Conservation (phyloP, 495 filamentous ascomycete genomes). For the Podospora anserina region DNA sequence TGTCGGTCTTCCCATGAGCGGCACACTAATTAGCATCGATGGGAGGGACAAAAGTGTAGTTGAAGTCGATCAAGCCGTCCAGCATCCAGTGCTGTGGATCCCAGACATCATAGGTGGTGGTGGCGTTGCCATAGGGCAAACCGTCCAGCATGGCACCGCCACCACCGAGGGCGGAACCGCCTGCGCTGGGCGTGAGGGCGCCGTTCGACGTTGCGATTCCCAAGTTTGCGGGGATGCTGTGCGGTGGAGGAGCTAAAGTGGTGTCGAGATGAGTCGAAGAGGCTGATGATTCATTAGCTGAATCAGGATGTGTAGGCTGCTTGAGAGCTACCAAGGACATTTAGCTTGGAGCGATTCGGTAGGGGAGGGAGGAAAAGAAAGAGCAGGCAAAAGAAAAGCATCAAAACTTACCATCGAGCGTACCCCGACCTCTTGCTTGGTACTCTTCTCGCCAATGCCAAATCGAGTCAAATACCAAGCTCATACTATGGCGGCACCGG, state of each 20-base stretch:
- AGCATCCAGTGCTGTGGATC: constrained; percentile 90
- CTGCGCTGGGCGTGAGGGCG: constrained; percentile 44
- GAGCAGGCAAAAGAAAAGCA: constrained; percentile 15
- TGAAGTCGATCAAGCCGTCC: constrained; percentile 78
- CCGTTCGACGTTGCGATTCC: constrained; percentile 41
- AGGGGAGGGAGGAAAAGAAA: constrained; percentile 8
- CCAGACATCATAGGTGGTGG: constrained; percentile 76
- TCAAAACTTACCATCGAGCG: constrained; percentile 66
- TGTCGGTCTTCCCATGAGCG: neutral
- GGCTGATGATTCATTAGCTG: constrained; percentile 67
- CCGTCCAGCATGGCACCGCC: constrained; percentile 39
- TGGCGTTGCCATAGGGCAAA: constrained; percentile 51
- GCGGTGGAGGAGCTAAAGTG: constrained; percentile 47
- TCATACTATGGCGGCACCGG: constrained; percentile 88
- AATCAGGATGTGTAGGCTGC: constrained; percentile 83
- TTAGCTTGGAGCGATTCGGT: constrained; percentile 33
- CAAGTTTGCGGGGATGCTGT: constrained; percentile 31
- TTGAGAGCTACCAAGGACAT: constrained; percentile 61
- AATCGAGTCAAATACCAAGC: constrained; percentile 84
- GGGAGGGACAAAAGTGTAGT: constrained; percentile 55
- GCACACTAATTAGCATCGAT: constrained; percentile 45
- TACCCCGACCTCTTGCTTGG: constrained; percentile 69
- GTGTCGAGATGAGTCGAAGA: constrained; percentile 59
- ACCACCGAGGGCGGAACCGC: constrained; percentile 40
- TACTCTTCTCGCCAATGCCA: constrained; percentile 92